Conservation (phyloP, 345 rosid species). For the Leavenworthia alabamica region DNA sequence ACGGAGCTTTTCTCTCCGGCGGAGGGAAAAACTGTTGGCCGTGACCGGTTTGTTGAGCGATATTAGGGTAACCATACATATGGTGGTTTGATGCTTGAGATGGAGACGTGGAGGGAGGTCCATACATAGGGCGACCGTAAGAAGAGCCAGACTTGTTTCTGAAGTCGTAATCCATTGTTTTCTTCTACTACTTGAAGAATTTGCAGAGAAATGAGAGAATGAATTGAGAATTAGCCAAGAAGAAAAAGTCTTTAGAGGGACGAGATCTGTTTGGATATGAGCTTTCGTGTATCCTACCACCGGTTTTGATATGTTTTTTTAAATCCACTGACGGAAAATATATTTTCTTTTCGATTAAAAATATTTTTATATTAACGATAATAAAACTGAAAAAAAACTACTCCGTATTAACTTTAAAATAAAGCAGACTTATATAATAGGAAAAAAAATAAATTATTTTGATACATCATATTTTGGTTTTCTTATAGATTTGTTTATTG, state of each 20-base stretch:
- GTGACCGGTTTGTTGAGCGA: conserved; percentile 47
- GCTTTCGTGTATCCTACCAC: not conserved
- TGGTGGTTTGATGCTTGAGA: conserved; percentile 33
- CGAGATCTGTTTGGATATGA: conserved; percentile 13
- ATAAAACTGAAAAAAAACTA: no score
- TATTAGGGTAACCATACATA: conserved; percentile 66
- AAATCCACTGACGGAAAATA: no score
- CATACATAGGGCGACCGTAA: conserved; percentile 40
- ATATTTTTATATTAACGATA: no score
- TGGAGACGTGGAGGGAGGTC: conserved; percentile 33
- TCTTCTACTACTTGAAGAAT: not conserved
- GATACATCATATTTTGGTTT: no score
- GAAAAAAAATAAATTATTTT: no score
- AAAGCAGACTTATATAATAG: no score
- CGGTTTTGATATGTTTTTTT: no score
- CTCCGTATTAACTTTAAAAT: no score
- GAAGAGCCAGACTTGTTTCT: conserved; percentile 42
- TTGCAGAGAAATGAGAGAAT: not conserved
- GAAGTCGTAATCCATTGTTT: conserved; percentile 46
- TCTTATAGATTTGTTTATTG: no score
- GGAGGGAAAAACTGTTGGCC: conserved; percentile 35
- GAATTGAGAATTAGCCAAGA: not conserved
- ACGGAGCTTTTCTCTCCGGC: conserved; percentile 39
- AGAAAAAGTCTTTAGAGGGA: not conserved
- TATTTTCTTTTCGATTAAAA: no score